These are phyloP conservation scores for Naganishia antarctica DNA, from an alignment of 768 basidiomycete species.

Conservation along the genomic window DNA sequence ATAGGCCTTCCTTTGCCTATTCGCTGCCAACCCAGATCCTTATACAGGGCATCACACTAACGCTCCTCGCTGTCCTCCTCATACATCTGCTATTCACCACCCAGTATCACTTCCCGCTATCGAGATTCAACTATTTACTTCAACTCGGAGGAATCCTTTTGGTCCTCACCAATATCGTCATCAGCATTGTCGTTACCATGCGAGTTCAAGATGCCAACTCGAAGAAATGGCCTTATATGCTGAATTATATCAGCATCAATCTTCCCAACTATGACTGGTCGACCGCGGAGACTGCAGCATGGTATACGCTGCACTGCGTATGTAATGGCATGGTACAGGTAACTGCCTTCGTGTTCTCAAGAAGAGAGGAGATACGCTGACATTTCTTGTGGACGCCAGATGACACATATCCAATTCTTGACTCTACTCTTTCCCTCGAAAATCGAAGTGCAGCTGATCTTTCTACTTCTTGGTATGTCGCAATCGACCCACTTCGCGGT, in stretches of 20 bases:
- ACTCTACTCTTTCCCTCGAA: constrained; percentile 88
- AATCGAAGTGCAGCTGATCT: constrained; percentile 80
- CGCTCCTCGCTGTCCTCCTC: constrained; percentile 76
- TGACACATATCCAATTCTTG: constrained; percentile 95
- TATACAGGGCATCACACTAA: constrained; percentile 74
- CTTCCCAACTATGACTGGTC: constrained; percentile 71
- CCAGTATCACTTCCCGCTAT: constrained; percentile 92
- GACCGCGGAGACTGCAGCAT: constrained; percentile 62
- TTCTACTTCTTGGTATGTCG: constrained; percentile 67
- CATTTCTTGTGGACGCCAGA: constrained; percentile 53
- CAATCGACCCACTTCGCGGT: background rate
- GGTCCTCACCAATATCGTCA: constrained; percentile 69
- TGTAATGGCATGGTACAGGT: constrained; percentile 82
- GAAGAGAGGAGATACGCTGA: background rate
- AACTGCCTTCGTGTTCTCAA: constrained; percentile 31
- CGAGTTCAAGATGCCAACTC: constrained; percentile 60
- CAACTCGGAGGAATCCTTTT: constrained; percentile 78
- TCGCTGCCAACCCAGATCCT: constrained; percentile 89
- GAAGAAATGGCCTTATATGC: constrained; percentile 87
- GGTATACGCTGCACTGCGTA: constrained; percentile 82
- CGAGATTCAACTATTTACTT: constrained; percentile 82
- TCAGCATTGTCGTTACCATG: constrained; percentile 72
- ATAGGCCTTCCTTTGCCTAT: constrained; percentile 72
- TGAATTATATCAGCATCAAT: constrained; percentile 78
- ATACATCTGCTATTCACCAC: constrained; percentile 91